phyloP scores from a whole-genome alignment of 2,329 filamentous ascomycete species.

The Aureobasidium sp. region DNA sequence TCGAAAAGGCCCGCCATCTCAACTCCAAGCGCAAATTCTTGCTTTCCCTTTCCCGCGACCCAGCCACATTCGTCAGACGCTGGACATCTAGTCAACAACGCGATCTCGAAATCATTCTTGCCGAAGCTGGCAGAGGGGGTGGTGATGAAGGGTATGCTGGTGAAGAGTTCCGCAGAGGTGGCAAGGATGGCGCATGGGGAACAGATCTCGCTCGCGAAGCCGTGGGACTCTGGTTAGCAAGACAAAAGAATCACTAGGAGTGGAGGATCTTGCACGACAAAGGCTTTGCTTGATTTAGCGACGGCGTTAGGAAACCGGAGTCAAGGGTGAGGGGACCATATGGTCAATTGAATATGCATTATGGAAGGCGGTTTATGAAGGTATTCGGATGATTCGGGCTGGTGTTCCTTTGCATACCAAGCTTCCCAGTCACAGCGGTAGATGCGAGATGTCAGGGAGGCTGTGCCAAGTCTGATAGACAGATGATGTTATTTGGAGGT shows the following conservation, averaged over 20 bases:
- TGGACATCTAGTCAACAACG: constrained; percentile 90
- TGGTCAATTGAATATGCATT: neutral
- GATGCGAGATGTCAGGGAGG: neutral
- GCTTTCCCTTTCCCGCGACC: constrained; percentile 67
- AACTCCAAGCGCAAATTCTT: constrained; percentile 91
- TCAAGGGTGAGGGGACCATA: neutral
- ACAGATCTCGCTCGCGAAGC: constrained; percentile 52
- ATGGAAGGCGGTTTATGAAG: neutral
- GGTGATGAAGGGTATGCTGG: constrained; percentile 41
- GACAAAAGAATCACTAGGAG: constrained; percentile 18
- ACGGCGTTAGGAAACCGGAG: constrained; percentile 5
- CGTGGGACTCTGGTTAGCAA: constrained; percentile 52
- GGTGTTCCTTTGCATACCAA: neutral
- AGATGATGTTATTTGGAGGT: neutral
- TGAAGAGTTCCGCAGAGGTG: constrained; percentile 62
- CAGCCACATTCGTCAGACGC: constrained; percentile 70
- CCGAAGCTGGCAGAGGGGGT: constrained; percentile 58
- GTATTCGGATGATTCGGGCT: neutral
- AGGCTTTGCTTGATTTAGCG: neutral
- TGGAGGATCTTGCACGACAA: neutral
- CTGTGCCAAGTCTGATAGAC: neutral
- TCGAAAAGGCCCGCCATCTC: constrained; percentile 74
- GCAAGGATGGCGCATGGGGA: constrained; percentile 54
- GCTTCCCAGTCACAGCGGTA: neutral
- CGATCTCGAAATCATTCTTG: constrained; percentile 79